A percentile compares a stretch with the other conserved stretches of the same genome.
phyloP scores from a whole-genome alignment of 2,329 filamentous ascomycete genomes.

The Sclerotiophoma versabilis region DNA sequence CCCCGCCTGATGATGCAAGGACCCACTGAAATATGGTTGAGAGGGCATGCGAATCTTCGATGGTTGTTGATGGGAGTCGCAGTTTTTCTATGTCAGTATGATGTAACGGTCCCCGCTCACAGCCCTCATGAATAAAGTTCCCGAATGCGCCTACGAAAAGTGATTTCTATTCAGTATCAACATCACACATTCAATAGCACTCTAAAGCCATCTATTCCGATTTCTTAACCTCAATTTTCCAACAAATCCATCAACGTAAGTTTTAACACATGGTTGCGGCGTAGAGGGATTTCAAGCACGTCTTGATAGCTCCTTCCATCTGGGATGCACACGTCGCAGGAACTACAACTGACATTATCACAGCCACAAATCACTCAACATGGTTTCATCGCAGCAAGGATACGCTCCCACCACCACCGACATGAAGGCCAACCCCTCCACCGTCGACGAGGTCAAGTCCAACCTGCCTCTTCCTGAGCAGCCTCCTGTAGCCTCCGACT shows the following conservation, averaged over 20 bases:
- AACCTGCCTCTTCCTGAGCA: constrained; percentile 83
- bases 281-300: neutral
- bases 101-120: constrained; percentile 18
- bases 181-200: neutral
- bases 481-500: constrained; percentile 78
- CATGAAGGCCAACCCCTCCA: constrained; percentile 49
- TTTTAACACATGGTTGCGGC: neutral
- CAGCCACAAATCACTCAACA: constrained; percentile 18
- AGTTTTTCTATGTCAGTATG: constrained; percentile 16
- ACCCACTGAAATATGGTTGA: constrained; percentile 9
- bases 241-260: constrained; percentile 6
- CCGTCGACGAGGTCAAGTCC: constrained; percentile 71
- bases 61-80: constrained; percentile 8
- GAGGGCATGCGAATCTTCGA: constrained; percentile 18
- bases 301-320: neutral
- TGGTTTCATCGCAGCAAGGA: constrained; percentile 38
- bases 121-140: constrained; percentile 3
- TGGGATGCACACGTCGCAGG: neutral
- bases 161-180: constrained; percentile 1
- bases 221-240: neutral
- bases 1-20: constrained; percentile 18
- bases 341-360: constrained; percentile 7
- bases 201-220: neutral
- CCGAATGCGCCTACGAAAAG: neutral
- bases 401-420: constrained; percentile 28